These are phyloP conservation scores for Lasiosphaeria miniovina DNA, from an alignment of 495 filamentous ascomycete species.

Conservation along the genomic window DNA sequence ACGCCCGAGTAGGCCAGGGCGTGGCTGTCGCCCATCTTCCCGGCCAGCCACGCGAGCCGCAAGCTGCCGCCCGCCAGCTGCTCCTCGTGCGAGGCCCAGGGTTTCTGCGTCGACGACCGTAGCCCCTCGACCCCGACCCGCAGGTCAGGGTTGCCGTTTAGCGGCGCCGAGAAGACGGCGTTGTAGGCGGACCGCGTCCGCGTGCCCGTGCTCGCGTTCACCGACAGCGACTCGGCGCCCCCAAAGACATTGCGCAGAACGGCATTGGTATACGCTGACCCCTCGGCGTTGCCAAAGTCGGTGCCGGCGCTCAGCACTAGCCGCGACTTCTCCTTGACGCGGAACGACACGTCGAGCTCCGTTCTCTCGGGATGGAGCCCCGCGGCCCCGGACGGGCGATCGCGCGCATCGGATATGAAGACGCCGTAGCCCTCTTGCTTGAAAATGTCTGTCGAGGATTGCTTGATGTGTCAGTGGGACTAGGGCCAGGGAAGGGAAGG, in stretches of 20 bases:
- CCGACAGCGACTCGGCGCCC: constrained; percentile 78
- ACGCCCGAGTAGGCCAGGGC: constrained; percentile 73
- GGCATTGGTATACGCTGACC: constrained; percentile 81
- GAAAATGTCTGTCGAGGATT: constrained; percentile 66
- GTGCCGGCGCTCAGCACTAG: constrained; percentile 87
- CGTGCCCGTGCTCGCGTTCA: constrained; percentile 83
- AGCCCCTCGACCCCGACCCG: constrained; percentile 71
- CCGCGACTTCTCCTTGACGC: constrained; percentile 72
- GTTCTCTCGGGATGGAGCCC: constrained; percentile 60
- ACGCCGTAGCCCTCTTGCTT: constrained; percentile 76
- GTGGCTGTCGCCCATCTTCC: constrained; percentile 57
- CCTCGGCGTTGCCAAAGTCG: constrained; percentile 86
- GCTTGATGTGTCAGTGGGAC: neutral
- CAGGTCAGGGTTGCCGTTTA: constrained; percentile 76
- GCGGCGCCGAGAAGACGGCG: constrained; percentile 73
- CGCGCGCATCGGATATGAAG: constrained; percentile 65
- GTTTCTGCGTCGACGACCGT: constrained; percentile 76
- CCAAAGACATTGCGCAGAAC: constrained; percentile 90
- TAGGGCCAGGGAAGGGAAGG: neutral
- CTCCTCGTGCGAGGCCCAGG: constrained; percentile 92
- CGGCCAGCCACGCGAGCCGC: constrained; percentile 67
- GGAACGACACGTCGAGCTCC: constrained; percentile 74
- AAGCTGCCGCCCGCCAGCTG: constrained; percentile 74
- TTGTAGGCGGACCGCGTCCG: constrained; percentile 86
- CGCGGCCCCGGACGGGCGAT: constrained; percentile 15